These are phyloP conservation scores for Arthrobotrys pseudoclavata DNA, from an alignment of 2,329 filamentous ascomycete species.

Conservation along the genomic window DNA sequence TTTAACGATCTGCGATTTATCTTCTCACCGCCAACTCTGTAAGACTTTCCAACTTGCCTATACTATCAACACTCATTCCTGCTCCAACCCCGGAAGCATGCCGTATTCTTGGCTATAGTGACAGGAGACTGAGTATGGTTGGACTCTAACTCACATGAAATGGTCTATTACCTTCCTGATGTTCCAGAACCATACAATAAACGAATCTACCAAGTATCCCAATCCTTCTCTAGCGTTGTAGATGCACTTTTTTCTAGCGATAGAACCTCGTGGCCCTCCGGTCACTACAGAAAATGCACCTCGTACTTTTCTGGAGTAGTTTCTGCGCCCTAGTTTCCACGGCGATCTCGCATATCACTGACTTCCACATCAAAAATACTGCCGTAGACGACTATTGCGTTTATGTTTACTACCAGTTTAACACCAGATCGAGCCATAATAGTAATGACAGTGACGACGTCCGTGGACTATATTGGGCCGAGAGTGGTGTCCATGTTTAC, in stretches of 20 bases:
- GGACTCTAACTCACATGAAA: not conserved
- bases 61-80: not conserved
- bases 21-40: not conserved
- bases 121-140: not conserved
- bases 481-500: conserved; percentile 34
- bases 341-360: not conserved
- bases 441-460: not conserved
- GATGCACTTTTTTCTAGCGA: conserved; percentile 26
- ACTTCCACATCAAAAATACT: conserved; percentile 26
- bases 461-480: conserved; percentile 20
- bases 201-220: not conserved
- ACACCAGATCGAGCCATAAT: conserved; percentile 2
- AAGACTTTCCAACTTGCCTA: not conserved
- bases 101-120: not conserved
- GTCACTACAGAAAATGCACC: conserved; percentile 34
- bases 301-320: conserved; percentile 18
- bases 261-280: conserved; percentile 33
- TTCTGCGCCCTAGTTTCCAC: conserved; percentile 10
- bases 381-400: not conserved
- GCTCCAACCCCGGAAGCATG: not conserved
- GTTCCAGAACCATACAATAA: not conserved
- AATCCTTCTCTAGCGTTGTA: not conserved
- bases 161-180: conserved; percentile 25
- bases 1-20: not conserved
- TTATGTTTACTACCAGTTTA: conserved; percentile 36